phyloP scores from a whole-genome alignment of 2,329 filamentous ascomycete genomes.

The Aureobasidium melanogenum region DNA sequence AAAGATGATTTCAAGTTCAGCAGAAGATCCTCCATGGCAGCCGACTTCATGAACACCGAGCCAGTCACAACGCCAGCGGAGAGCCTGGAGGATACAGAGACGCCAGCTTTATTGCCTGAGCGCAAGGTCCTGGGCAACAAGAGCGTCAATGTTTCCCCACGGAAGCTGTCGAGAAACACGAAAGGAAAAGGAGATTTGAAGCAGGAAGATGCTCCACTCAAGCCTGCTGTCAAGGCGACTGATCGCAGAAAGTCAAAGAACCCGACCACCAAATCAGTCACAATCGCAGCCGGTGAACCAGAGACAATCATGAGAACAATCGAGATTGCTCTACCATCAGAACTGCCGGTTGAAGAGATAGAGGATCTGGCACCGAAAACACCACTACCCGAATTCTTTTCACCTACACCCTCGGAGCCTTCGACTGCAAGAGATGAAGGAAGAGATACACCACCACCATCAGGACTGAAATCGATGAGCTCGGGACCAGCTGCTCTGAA shows the following conservation, averaged over 20 bases:
- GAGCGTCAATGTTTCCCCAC: constrained; percentile 29
- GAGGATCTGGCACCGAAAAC: constrained; percentile 18
- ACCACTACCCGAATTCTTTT: constrained; percentile 30
- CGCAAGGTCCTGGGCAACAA: constrained; percentile 36
- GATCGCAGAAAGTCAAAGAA: constrained; percentile 14
- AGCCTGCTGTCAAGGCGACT: constrained; percentile 11
- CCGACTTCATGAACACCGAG: not conserved
- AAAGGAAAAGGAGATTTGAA: constrained; percentile 16
- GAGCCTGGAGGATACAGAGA: not conserved
- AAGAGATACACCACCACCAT: constrained; percentile 29
- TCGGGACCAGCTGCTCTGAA: constrained; percentile 18
- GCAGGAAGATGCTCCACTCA: constrained; percentile 7
- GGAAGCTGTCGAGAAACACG: constrained; percentile 15
- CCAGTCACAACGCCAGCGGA: not conserved
- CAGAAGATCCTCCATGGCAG: constrained; percentile 21
- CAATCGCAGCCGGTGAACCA: constrained; percentile 18
- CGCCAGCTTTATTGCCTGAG: constrained; percentile 18
- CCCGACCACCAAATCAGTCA: constrained; percentile 1
- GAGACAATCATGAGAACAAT: constrained; percentile 10
- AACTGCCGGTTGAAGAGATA: not conserved
- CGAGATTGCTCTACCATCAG: not conserved
- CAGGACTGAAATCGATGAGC: constrained; percentile 7
- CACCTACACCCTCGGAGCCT: constrained; percentile 35
- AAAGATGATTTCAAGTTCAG: constrained; percentile 41
- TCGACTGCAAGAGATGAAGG: constrained; percentile 36